Base-by-base conservation (phyloP, 1,284 basidiomycete species). In the Golubevia sp. region DNA sequence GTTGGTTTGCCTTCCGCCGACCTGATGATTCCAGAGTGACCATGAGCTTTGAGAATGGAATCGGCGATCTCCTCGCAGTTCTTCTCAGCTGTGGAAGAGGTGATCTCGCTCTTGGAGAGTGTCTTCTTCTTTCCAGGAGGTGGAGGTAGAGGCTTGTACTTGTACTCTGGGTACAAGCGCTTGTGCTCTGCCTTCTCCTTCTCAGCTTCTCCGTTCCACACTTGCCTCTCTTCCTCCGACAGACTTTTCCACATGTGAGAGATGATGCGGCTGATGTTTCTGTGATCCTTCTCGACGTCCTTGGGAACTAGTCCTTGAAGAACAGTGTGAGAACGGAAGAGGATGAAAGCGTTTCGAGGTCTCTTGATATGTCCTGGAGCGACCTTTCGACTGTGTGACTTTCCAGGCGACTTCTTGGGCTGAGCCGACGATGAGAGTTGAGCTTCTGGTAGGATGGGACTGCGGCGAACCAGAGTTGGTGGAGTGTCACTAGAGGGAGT, bases 301-400 rank as follows among this genome's bases (percentile, higher is more conserved):
- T 91, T 89, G 0, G 92, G 90, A 48, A 93, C 90, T 66, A 91
- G 87, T 74, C 91, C 89, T 61, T 89, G 88, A 54, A 89, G 88
- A 74, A 94, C 92, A 79, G 94, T 93, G 58, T 92, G 91, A 34
- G 92, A 92, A 66, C 94, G 89, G 85, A 94, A 97, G 82, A 97
- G 89, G 76, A 97, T 96, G 86, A 96, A 97, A 55, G 94, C 93
- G 84, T 97, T 97, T 30, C 93, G 91, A 0, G 94, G 94, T 34
- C 94, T 89, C 55, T 94, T 93, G 81, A 95, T 92, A 84, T 95
- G 91, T 24, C 86, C 86, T 1, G 71, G 66, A 0, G 61, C 59
- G 21, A 60, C 73, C 56, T 73, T 75, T 15, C 71, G 70, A 20
- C 71, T 61, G 58, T 80, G 79, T n/a, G 77, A 76, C 0, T 67